Evolutionary conservation across 257 asterid species (phyloP).

Genomic region (Solanum microdontum): DNA sequence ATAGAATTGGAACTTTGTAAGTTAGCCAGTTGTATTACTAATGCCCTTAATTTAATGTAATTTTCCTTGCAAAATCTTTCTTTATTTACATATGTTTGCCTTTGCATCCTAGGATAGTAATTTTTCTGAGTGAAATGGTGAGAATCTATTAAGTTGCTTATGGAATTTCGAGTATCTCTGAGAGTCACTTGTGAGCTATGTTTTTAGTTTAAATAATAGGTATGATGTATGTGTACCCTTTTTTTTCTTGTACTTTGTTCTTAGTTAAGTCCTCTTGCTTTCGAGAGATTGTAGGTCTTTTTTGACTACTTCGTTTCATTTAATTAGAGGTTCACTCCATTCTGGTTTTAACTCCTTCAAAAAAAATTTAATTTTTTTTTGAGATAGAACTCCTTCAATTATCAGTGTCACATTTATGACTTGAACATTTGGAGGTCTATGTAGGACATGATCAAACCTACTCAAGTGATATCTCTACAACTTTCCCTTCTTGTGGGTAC

Average conservation of each 20-base stretch:
- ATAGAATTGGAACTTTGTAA: not conserved
- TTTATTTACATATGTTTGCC: not conserved
- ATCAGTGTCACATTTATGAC: not conserved
- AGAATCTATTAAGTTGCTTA: not conserved
- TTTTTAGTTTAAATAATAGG: not conserved
- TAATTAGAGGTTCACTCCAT: not conserved
- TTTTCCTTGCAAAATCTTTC: not conserved
- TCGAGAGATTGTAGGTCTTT: not conserved
- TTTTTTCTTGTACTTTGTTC: not conserved
- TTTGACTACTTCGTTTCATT: not conserved
- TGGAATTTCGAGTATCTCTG: not conserved
- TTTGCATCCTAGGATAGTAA: not conserved
- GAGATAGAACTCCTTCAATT: not conserved
- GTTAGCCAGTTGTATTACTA: not conserved
- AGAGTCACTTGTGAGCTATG: not conserved
- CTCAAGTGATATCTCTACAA: not conserved
- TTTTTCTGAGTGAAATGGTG: not conserved
- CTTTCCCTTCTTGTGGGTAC: not conserved
- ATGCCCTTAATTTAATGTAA: not conserved
- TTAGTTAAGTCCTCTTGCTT: not conserved
- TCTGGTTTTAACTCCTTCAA: not conserved
- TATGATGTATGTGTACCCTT: not conserved
- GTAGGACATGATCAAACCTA: not conserved
- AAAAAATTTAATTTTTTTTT: too few relatives aligned
- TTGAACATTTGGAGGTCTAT: not conserved